Evolutionary conservation across 371 early-diverging fungal genomes (phyloP), one percentile per base, ranked within the genome.

Genomic region (Rhizopus stolonifer): DNA sequence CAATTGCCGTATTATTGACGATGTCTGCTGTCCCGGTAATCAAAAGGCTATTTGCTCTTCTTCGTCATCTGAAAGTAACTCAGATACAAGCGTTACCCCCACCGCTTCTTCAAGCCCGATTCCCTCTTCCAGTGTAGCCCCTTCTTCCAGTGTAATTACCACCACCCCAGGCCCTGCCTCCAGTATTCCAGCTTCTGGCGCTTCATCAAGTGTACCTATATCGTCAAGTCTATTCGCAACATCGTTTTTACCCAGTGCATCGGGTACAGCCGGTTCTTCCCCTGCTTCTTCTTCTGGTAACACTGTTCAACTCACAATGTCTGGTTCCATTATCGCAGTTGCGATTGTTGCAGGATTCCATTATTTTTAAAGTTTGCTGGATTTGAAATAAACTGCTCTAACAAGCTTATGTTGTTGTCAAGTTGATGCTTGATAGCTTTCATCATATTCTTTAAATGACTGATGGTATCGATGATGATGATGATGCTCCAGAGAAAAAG

Each of bases 11-110:
- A 51, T 63, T 5, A 47, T 63, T 22, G 58, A 63, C 18, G 55
- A 63, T 54, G 29, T 42, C 8, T 63, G 64, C 13, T 63, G 64
- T 43, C 64, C 64, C 31, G 64, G 64, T 22, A 14, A 17, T 8
- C 39, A 58, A 42, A 58, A 63, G 21, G 55, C 54, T 47, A 34
- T 63, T 3, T 63, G 63, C 24, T 36, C 9, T 49, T 38, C 23
- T 40, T 39, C 56, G 22, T 38, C 49, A 13, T 40, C 47, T 43
- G 15, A 34, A n/a, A n/a, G n/a, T 11, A 9, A 19, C 15, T 18
- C 52, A 8, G 21, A 21, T 29, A 18, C 44, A 17, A 9, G 46
- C 7, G 17, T 18, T 17, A 29, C 50, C 25, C 24, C 57, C 17
- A 11, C 33, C 13, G 56, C 49, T 24, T 18, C 14, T 32, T 21